Conservation (phyloP, 495 filamentous ascomycete species). For the Annulohypoxylon maeteangense region DNA sequence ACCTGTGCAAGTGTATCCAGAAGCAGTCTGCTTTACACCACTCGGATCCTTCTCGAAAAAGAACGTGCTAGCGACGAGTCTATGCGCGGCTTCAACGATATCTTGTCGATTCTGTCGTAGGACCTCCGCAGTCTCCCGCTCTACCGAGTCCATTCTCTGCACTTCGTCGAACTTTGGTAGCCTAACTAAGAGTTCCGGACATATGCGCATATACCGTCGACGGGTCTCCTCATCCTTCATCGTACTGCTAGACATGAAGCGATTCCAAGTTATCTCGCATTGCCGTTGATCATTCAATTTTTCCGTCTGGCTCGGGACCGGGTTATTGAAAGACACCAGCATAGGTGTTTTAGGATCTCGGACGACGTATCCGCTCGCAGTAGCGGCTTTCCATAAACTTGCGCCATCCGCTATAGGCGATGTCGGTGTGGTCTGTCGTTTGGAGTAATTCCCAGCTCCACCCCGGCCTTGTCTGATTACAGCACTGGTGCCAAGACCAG, state of each 20-base stretch:
- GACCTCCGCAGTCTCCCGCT: conserved; percentile 32
- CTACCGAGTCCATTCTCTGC: conserved; percentile 30
- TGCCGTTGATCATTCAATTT: conserved; percentile 46
- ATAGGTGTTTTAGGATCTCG: conserved; percentile 43
- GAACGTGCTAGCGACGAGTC: conserved; percentile 53
- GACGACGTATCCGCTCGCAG: conserved; percentile 39
- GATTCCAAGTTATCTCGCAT: conserved; percentile 46
- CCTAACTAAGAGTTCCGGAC: conserved; percentile 45
- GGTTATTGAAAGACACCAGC: conserved; percentile 46
- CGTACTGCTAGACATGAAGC: conserved; percentile 40
- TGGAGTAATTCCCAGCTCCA: conserved; percentile 42
- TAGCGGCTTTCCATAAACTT: conserved; percentile 3
- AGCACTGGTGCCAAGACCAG: conserved; percentile 17
- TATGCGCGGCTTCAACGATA: conserved; percentile 49
- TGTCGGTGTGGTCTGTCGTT: conserved; percentile 34
- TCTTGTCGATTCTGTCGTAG: conserved; percentile 38
- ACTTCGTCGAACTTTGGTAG: conserved; percentile 45
- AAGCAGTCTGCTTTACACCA: conserved; percentile 40
- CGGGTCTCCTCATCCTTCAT: conserved; percentile 28
- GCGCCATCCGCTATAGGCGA: conserved; percentile 7
- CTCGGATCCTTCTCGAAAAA: conserved; percentile 50
- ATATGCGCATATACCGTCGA: conserved; percentile 47
- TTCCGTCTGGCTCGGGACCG: conserved; percentile 40
- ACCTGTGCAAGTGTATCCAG: conserved; percentile 47
- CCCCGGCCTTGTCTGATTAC: conserved; percentile 45